Evolutionary conservation across 176 grass and related monocot species (phyloP), one percentile per base, ranked within the genome.

Genomic region (Aegilops bicornis): DNA sequence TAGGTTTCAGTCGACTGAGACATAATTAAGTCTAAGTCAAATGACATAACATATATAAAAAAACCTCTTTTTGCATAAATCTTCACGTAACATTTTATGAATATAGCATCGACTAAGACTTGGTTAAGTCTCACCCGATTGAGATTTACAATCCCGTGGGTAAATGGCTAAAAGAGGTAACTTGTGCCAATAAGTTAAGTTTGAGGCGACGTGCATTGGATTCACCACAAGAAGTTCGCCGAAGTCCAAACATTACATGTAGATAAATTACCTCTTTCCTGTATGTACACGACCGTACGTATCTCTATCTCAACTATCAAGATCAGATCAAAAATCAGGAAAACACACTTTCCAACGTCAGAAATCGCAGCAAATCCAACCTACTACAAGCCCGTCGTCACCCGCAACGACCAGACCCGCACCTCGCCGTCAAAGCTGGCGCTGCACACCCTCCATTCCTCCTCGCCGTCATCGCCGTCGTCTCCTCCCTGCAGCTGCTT

Each of bases 381-480:
- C 76, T 24, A 64, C 67, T 52, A 20, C 85, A 25, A 83, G 31
- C 32, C 36, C 42, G 85, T 74, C 84, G 91, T 77, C 79, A 92
- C 71, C 65, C 78, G 86, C 67, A 98, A 86, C 85, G 81, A 86
- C 91, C 93, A 95, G 32, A 95, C 59, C 69, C 89, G 89, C 52
- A 95, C 90, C 76, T 98, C 91, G 47, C 91, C 96, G 43, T 98
- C 96, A 63, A 94, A 89, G 66, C 93, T 92, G 22, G 87, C 91
- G 73, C 88, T 98, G 77, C 93, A 95, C 36, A 98, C 75, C 56
- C 81, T 77, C 83, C 89, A 95, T 70, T 91, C 91, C 80, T 93
- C 92, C 0, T 75, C 90, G 8, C 1, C 64, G 25, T 40, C 86
- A 20, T 9, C 62, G 9, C 13, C 12, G 13, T 12, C 61, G 8